These are phyloP conservation scores for Talaromyces thailandensis DNA, from an alignment of 495 filamentous ascomycete species.

Conservation along the genomic window DNA sequence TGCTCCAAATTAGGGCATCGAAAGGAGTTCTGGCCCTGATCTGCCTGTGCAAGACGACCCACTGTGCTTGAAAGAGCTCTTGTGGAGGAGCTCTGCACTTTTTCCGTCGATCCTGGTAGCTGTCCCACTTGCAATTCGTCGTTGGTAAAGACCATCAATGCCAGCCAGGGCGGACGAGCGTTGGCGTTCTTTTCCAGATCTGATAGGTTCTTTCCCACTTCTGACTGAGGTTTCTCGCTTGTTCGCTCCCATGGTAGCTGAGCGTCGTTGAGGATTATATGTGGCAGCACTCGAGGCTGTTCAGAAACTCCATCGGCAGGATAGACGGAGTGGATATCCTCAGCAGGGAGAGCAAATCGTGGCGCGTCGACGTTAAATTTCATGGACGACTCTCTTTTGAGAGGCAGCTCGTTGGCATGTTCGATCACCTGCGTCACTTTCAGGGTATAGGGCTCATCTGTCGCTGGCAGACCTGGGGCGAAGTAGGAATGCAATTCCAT, in stretches of 20 bases:
- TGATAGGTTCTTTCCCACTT: slow-evolving; percentile 1
- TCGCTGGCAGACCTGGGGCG: neutral
- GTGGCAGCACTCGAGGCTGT: slow-evolving; percentile 26
- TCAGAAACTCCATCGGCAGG: slow-evolving; percentile 32
- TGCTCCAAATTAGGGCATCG: neutral
- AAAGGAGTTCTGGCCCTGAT: neutral
- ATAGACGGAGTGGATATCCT: slow-evolving; percentile 26
- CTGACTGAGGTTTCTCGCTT: neutral
- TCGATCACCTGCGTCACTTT: neutral
- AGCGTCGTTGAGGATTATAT: slow-evolving; percentile 41
- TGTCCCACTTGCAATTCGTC: slow-evolving; percentile 3
- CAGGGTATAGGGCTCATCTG: neutral
- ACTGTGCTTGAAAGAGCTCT: neutral
- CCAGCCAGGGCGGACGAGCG: slow-evolving; percentile 28
- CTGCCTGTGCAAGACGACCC: neutral
- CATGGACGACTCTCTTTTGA: neutral
- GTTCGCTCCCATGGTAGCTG: slow-evolving; percentile 38
- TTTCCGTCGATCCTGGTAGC: neutral
- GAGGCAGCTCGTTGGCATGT: neutral
- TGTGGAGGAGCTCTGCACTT: neutral
- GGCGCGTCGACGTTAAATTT: slow-evolving; percentile 26
- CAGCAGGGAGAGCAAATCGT: slow-evolving; percentile 17
- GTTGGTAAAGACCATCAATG: slow-evolving; percentile 23
- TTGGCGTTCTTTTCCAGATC: too few relatives aligned
- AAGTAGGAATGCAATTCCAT: neutral